These are phyloP conservation scores for Chlorella sp. DNA, from an alignment of 139 green algal genomes.

Conservation along the genomic window DNA sequence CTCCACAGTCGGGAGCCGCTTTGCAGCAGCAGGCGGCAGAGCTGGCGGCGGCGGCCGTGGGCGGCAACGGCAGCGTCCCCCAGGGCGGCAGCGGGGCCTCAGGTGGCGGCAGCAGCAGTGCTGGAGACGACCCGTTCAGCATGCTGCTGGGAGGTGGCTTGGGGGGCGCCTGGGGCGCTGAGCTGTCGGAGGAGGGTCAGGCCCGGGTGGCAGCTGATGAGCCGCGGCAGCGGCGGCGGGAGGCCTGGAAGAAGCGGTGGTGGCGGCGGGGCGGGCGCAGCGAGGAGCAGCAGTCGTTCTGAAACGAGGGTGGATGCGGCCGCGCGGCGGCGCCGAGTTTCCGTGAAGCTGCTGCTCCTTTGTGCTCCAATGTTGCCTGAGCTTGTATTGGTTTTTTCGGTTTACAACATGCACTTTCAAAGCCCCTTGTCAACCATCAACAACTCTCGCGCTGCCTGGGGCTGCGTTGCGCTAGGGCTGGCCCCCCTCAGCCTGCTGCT, in stretches of 20 bases:
- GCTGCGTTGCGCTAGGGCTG: too few species aligned
- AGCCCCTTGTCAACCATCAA: too few species aligned
- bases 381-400: too few species aligned
- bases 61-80: not conserved
- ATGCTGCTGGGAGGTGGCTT: constrained; percentile 5
- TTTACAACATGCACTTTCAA: too few species aligned
- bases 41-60: not conserved
- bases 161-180: not conserved
- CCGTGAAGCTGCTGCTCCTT: too few species aligned
- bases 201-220: not conserved
- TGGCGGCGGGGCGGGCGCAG: not conserved
- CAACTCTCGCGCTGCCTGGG: too few species aligned
- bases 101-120: not conserved
- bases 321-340: too few species aligned
- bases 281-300: not conserved
- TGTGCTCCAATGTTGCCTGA: too few species aligned
- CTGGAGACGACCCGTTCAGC: not conserved
- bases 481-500: too few species aligned
- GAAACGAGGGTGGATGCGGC: too few species aligned
- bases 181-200: too few species aligned
- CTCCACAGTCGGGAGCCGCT: not conserved
- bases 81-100: not conserved
- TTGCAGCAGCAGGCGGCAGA: not conserved
- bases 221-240: not conserved
- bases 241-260: constrained; percentile 5